Percentiles rank a stretch among this genome's conserved stretches.
phyloP scores from a whole-genome alignment of 2,329 filamentous ascomycete species.

The Stagonosporopsis cucurbitacearum region DNA sequence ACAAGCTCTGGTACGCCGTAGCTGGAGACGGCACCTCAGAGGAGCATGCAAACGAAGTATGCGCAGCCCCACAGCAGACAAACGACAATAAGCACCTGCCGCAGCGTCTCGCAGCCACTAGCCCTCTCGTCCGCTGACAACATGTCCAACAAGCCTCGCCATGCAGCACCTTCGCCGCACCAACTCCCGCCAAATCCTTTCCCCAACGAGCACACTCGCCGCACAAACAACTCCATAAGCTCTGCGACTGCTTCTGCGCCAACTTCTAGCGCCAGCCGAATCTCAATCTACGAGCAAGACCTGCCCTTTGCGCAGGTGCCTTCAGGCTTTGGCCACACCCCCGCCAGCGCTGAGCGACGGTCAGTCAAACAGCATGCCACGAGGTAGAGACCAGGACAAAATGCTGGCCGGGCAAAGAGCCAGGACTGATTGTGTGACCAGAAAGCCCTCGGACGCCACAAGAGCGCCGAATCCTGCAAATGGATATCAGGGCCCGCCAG shows the following conservation, averaged over 20 bases:
- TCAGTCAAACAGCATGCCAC: conserved; percentile 6
- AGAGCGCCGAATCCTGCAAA: conserved; percentile 19
- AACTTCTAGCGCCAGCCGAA: background rate
- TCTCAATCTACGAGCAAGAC: background rate
- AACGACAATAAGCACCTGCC: background rate
- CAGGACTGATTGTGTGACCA: conserved; percentile 15
- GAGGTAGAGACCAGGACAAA: background rate
- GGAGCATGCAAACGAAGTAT: conserved; percentile 16
- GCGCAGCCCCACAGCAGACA: conserved; percentile 2
- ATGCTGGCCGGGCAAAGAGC: conserved; percentile 7
- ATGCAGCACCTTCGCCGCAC: conserved; percentile 18
- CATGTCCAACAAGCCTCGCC: conserved; percentile 29
- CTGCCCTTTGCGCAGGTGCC: background rate
- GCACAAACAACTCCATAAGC: background rate
- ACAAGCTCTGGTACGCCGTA: background rate
- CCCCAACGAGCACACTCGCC: background rate
- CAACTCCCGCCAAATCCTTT: background rate
- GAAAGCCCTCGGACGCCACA: conserved; percentile 26
- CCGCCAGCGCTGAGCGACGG: background rate
- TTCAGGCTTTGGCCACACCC: background rate
- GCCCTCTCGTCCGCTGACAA: conserved; percentile 19
- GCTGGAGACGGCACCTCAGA: background rate
- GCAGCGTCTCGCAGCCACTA: background rate
- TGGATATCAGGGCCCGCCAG: conserved; percentile 6
- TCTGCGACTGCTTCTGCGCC: background rate